These are phyloP conservation scores for Trichoderma sp. DNA, from an alignment of 2,329 filamentous ascomycete genomes.

Conservation along the genomic window DNA sequence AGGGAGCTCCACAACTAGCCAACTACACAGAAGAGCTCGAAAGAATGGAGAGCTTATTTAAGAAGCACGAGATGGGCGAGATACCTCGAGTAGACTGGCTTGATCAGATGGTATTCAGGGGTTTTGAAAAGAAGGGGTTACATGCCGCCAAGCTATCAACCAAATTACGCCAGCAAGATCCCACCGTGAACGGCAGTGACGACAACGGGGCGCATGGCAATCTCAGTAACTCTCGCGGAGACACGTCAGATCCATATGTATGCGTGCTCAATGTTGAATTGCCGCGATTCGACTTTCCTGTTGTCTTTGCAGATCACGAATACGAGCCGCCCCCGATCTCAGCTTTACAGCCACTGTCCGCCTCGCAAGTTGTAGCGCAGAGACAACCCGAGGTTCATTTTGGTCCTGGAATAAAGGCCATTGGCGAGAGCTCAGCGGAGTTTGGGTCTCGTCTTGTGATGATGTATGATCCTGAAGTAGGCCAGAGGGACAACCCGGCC, in stretches of 20 bases:
- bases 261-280: slow-evolving; percentile 89
- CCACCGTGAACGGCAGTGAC: slow-evolving; percentile 31
- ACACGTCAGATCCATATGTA: slow-evolving; percentile 49
- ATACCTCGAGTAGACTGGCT: slow-evolving; percentile 92
- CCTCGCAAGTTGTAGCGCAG: slow-evolving; percentile 66
- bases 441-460: slow-evolving; percentile 65
- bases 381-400: slow-evolving; percentile 85
- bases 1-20: slow-evolving; percentile 52
- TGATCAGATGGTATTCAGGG: slow-evolving; percentile 88
- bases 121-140: slow-evolving; percentile 73
- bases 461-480: slow-evolving; percentile 92
- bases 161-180: slow-evolving; percentile 53
- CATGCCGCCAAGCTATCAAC: slow-evolving; percentile 62
- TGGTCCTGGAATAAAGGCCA: slow-evolving; percentile 80
- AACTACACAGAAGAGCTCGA: slow-evolving; percentile 82
- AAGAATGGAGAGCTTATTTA: slow-evolving; percentile 82
- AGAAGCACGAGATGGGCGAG: slow-evolving; percentile 98
- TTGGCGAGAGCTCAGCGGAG: slow-evolving; percentile 49
- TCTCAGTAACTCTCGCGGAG: slow-evolving; percentile 38
- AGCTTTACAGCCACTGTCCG: slow-evolving; percentile 57
- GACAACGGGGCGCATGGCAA: slow-evolving; percentile 30
- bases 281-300: slow-evolving; percentile 89
- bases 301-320: slow-evolving; percentile 92
- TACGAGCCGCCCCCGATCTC: slow-evolving; percentile 84
- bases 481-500: slow-evolving; percentile 84